Percentiles rank a stretch among this genome's conserved stretches.
These are phyloP conservation scores for Gamsiella multidivaricata DNA, from an alignment of 192 early-diverging fungal species.

Conservation along the genomic window DNA sequence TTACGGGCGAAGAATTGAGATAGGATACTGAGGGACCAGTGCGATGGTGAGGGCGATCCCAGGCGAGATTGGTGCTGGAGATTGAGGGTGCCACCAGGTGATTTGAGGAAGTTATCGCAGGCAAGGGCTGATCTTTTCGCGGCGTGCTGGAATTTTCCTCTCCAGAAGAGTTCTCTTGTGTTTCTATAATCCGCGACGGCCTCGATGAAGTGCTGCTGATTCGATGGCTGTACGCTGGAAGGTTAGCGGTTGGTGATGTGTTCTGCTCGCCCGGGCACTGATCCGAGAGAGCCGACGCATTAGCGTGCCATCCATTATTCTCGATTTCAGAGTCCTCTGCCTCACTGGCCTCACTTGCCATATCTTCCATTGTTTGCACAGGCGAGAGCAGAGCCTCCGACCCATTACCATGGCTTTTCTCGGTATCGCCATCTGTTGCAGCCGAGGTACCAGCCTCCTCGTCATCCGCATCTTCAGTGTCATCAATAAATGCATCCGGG, in stretches of 20 bases:
- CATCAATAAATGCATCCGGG: constrained; percentile 32
- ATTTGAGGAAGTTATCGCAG: constrained; percentile 4
- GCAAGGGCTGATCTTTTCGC: constrained; percentile 41
- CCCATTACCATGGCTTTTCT: neutral
- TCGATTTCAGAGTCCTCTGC: constrained; percentile 51
- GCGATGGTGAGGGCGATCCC: constrained; percentile 21
- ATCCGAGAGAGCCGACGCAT: neutral
- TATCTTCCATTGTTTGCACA: neutral
- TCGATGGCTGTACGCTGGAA: neutral
- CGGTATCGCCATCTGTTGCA: neutral
- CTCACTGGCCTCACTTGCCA: constrained; percentile 18
- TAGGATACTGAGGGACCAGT: constrained; percentile 13
- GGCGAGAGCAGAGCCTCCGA: neutral
- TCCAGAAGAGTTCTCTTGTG: neutral
- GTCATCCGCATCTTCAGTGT: constrained; percentile 39
- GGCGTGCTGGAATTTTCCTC: constrained; percentile 14
- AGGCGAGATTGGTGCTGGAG: constrained; percentile 15
- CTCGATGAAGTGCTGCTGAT: neutral
- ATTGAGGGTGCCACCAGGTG: constrained; percentile 9
- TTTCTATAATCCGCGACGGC: neutral
- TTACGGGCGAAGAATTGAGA: neutral
- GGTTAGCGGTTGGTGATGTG: neutral
- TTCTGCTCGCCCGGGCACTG: neutral
- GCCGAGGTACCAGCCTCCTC: neutral
- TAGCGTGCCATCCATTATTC: constrained; percentile 30